Conservation (phyloP, 352 stramenopile species). For the Phytopythium helicoides region DNA sequence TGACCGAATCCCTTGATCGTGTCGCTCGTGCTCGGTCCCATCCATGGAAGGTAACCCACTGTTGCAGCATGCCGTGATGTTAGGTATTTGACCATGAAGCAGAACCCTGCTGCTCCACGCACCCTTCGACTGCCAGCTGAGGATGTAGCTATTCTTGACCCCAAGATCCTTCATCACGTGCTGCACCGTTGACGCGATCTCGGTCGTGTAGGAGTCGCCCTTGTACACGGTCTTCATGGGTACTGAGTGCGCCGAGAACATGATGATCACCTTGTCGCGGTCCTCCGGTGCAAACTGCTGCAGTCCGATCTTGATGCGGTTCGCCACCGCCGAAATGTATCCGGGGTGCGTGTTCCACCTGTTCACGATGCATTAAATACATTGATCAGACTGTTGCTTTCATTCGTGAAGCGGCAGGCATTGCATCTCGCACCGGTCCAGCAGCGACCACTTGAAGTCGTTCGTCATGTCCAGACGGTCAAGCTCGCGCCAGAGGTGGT, state of each 20-base stretch:
- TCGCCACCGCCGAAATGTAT: constrained; percentile 93
- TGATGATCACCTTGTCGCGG: constrained; percentile 87
- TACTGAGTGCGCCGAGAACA: constrained; percentile 90
- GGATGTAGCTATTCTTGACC: constrained; percentile 76
- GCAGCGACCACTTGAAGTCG: constrained; percentile 82
- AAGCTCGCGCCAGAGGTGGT: constrained; percentile 85
- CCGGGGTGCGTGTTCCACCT: constrained; percentile 95
- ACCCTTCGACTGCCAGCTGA: constrained; percentile 96
- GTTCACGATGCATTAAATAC: constrained; percentile 29
- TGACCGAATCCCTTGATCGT: constrained; percentile 91
- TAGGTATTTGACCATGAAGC: no score
- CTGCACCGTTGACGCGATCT: constrained; percentile 75
- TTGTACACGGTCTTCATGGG: constrained; percentile 90
- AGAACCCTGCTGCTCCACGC: not conserved
- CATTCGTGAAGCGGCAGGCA: no score
- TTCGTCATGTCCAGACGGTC: constrained; percentile 87
- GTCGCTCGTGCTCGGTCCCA: constrained; percentile 96
- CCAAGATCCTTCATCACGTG: constrained; percentile 71
- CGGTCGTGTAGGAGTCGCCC: constrained; percentile 85
- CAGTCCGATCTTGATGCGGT: constrained; percentile 92
- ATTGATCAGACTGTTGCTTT: no score
- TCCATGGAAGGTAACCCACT: constrained; percentile 98
- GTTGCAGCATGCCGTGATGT: not conserved
- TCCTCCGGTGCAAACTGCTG: constrained; percentile 89
- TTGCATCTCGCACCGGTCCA: constrained; percentile 52